Conservation (phyloP, 345 rosid genomes). For the Euphorbia lathyris region DNA sequence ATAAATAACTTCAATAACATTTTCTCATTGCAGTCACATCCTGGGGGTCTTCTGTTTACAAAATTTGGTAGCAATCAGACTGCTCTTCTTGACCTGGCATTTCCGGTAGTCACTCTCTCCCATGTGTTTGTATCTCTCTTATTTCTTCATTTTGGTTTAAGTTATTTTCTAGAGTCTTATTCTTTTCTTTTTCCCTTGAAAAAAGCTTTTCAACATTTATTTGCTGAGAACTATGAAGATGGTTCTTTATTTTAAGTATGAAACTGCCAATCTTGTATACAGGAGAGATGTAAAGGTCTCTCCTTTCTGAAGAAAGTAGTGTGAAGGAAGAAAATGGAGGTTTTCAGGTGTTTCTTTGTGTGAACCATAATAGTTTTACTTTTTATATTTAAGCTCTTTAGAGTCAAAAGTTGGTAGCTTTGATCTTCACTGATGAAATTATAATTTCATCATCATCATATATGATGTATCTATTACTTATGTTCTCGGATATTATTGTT, state of each 20-base stretch:
- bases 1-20: conserved; percentile 2
- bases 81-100: conserved; percentile 83
- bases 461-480: background rate
- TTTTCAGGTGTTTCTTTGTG: background rate
- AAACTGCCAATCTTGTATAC: background rate
- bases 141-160: background rate
- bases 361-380: background rate
- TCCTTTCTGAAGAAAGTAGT: background rate
- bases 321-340: background rate
- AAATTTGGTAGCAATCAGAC: conserved; percentile 82
- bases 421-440: background rate
- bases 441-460: too few relatives aligned
- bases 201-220: background rate
- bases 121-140: background rate
- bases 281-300: background rate
- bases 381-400: background rate
- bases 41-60: conserved; percentile 80
- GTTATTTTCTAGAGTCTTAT: background rate
- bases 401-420: background rate
- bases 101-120: conserved; percentile 53
- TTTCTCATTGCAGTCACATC: conserved; percentile 71
- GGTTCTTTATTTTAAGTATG: background rate
- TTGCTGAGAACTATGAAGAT: background rate
- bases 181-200: background rate
- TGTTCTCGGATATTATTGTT: too few relatives aligned